Base-by-base conservation (phyloP, 208 protist genomes). In the Leishmania tarentolae region DNA sequence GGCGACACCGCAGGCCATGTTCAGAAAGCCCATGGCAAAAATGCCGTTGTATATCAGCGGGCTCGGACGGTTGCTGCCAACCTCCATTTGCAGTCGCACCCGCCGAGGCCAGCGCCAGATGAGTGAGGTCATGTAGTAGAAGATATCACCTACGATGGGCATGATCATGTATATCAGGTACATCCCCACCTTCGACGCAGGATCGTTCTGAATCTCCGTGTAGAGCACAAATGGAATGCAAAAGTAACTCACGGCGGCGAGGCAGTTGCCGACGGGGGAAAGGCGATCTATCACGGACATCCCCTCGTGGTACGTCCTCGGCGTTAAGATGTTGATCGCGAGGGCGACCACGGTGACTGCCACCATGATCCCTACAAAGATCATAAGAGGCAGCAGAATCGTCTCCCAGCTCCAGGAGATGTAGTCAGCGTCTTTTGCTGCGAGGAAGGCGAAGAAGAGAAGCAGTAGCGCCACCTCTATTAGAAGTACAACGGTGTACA, bases 61-160 rank as follows among this genome's bases (percentile, higher is more conserved):
- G 80, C 81, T 91, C 13, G 90, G 90, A 17, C 83, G 75, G 75
- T 88, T 94, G 81, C 88, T 75, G 56, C 87, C 88, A 3, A 96
- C 88, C 77, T 95, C 85, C 93, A 96, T 94, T 72, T 92, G 88
- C 74, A 91, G 79, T 47, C 92, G 93, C 57, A 94, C 47, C 63
- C 86, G 82, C 46, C 87, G 80, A 40, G 94, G 94, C 92, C 91
- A 96, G 73, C 93, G 91, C 93, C 94, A 97, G 75, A 95, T 92
- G 79, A 96, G 83, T n/a, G 94, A 96, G 61, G 91, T 92, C 47
- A 91, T 61, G 82, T 96, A 96, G 87, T 95, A 96, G 8, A 96
- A 63, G 50, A 89, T 83, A 80, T 97, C 94, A 37, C 85, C 94
- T 46, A 90, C 77, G 82, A 97, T 95, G 24, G 86, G 92, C 57